Conservation (phyloP, 106 monocot genomes). For the Chionographis japonica region DNA sequence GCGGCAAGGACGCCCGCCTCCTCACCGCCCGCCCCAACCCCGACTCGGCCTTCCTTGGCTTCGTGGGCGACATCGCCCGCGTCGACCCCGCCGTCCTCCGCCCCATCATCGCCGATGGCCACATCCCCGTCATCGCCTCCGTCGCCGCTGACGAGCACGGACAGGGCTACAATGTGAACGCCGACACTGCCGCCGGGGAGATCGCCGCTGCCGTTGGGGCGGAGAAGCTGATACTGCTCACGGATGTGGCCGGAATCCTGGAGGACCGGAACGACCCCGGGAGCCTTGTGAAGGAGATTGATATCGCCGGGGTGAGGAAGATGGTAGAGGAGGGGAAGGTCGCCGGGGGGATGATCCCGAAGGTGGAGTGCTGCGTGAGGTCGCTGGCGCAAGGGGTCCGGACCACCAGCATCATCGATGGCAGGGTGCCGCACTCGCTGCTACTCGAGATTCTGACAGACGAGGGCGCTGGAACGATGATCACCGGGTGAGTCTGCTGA, state of each 20-base stretch:
- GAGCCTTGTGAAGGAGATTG: conserved; percentile 75
- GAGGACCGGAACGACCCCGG: conserved; percentile 57
- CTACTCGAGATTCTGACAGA: conserved; percentile 88
- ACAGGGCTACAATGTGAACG: conserved; percentile 86
- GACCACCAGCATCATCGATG: conserved; percentile 89
- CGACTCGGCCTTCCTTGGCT: conserved; percentile 63
- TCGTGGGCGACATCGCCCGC: conserved; percentile 75
- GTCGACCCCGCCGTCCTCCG: conserved; percentile 69
- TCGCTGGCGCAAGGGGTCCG: conserved; percentile 81
- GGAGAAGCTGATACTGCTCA: conserved; percentile 85
- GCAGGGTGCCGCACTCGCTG: conserved; percentile 74
- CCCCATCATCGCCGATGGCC: conserved; percentile 41
- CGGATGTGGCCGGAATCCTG: conserved; percentile 81
- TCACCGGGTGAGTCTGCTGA: conserved; percentile 46
- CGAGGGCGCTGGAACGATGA: conserved; percentile 95
- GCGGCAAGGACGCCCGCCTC: conserved; percentile 76
- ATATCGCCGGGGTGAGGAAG: conserved; percentile 58
- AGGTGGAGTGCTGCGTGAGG: conserved; percentile 81
- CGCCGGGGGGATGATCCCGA: conserved; percentile 95
- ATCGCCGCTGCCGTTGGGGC: conserved; percentile 82
- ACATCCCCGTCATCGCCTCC: conserved; percentile 92
- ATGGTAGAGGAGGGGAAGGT: conserved; percentile 80
- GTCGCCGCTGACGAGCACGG: conserved; percentile 71
- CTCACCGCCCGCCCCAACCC: conserved; percentile 69
- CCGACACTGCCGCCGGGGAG: conserved; percentile 85